phyloP scores from a whole-genome alignment of 192 early-diverging fungal species.

The Ambispora gerdemannii region DNA sequence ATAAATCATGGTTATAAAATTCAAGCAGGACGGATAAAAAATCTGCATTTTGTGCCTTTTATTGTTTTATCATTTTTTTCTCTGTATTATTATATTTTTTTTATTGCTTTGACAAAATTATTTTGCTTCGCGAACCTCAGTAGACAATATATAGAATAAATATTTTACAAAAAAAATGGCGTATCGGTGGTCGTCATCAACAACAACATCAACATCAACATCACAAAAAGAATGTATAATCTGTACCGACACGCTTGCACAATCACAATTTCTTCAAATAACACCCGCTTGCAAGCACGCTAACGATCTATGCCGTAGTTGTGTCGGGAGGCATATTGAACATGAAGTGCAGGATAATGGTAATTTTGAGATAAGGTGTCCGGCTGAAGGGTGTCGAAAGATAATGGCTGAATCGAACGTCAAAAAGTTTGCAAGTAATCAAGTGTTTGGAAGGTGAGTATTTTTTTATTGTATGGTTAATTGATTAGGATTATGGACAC shows the following conservation, averaged over 20 bases:
- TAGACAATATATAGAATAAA: no score
- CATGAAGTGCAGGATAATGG: not conserved
- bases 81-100: no score
- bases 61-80: no score
- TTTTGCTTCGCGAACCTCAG: no score
- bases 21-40: no score
- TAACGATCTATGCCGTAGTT: not conserved
- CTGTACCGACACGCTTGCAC: not conserved
- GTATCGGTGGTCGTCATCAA: no score
- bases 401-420: not conserved
- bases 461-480: not conserved
- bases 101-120: no score
- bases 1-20: no score
- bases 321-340: not conserved
- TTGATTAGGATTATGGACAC: not conserved
- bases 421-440: not conserved
- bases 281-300: not conserved
- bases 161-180: no score
- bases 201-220: no score
- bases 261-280: not conserved
- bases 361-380: not conserved
- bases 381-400: not conserved
- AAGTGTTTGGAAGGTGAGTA: not conserved
- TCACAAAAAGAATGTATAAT: not conserved
- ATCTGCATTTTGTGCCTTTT: no score